Evolutionary conservation across 1,284 basidiomycete genomes (phyloP), one percentile per base, ranked within the genome.

Genomic region (Erythrobasidium hasegawianum): DNA sequence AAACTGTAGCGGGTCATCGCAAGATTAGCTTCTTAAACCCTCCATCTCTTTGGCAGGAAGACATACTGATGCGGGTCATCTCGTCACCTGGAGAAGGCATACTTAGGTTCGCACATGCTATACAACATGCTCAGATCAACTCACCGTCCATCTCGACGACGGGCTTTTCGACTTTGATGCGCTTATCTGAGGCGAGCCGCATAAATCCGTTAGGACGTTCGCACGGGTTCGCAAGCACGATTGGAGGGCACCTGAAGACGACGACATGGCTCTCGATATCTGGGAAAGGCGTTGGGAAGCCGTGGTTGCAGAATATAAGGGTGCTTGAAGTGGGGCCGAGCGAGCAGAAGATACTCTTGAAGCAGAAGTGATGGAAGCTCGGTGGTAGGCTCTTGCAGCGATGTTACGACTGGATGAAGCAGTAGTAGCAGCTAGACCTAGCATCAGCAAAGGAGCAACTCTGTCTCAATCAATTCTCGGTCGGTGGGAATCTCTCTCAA

Each of bases 131-230:
- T 47, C 59, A 14, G 43, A 18, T 11, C 13, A 16, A n/a, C 52
- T 57, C 57, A 58, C 75, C 76, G 66, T 77, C 75, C 70, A 97
- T 86, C 82, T 97, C 94, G 68, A 97, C 94, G 69, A 98, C 85
- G 20, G 95, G 93, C 76, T 94, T 92, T 75, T 84, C 81, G 69
- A 96, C 33, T 52, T 83, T 84, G 78, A 97, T 96, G 43, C 61
- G 61, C 29, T 61, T 61, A 52, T 61, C 54, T 64, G 61, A 20
- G 49, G 20, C 13, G 13, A 16, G 20, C 50, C 4, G 50, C 8
- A 29, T 29, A 27, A 4, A 8, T 53, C 47, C 26, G 16, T 22
- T 27, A 53, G 18, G 22, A 16, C 20, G n/a, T 24, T 33, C 18
- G 27, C 20, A 24, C n/a, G 26, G 47, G 16, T 10, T 16, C 29